Evolutionary conservation across 1,284 basidiomycete genomes (phyloP).

Genomic region (Pulveroboletus ridleyi): DNA sequence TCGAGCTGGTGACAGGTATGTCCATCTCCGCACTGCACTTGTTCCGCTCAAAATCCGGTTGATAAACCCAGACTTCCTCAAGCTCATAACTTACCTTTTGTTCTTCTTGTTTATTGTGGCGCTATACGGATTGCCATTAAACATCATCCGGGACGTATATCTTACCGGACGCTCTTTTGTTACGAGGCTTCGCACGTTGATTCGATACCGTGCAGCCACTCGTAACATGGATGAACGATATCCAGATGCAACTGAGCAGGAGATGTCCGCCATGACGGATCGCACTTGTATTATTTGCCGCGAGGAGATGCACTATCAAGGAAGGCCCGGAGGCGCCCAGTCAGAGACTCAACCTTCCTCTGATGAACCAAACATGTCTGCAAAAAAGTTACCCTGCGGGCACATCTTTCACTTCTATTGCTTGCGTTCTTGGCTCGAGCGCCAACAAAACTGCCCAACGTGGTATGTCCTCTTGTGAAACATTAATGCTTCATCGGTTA

Average conservation of each 20-base stretch:
- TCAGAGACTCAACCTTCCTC: constrained; percentile 39
- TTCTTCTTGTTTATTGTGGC: constrained; percentile 95
- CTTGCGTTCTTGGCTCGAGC: constrained; percentile 95
- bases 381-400: constrained; percentile 95
- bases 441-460: constrained; percentile 96
- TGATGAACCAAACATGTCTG: constrained; percentile 92
- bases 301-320: constrained; percentile 87
- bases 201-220: constrained; percentile 94
- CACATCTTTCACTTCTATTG: constrained; percentile 99
- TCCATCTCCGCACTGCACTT: constrained; percentile 27
- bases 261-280: constrained; percentile 84
- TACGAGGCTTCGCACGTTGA: constrained; percentile 84
- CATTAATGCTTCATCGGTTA: constrained; percentile 13
- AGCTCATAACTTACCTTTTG: constrained; percentile 90
- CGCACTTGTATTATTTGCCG: constrained; percentile 98
- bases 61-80: constrained; percentile 79
- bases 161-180: constrained; percentile 93
- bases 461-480: constrained; percentile 67
- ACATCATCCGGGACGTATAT: constrained; percentile 97
- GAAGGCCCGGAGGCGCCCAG: constrained; percentile 41
- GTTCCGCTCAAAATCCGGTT: constrained; percentile 9
- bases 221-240: constrained; percentile 97
- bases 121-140: constrained; percentile 95
- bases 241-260: constrained; percentile 90
- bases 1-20: constrained; percentile 90